Base-by-base conservation (phyloP, 2,329 filamentous ascomycete species). In the Phialemoniopsis sp. region DNA sequence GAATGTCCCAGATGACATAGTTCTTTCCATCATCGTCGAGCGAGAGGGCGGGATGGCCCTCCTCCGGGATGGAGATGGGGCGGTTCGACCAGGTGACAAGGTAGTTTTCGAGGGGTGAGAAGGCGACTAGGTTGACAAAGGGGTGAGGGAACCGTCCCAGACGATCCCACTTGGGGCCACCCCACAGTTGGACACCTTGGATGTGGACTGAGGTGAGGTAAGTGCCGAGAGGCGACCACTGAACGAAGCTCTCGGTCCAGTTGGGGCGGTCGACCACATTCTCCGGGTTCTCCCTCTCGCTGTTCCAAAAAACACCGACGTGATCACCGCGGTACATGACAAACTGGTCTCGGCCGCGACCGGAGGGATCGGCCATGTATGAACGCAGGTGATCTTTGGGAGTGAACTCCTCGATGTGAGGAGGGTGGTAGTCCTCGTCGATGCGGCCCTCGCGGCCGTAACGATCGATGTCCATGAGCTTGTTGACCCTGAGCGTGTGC, bases 21-120 rank as follows among this genome's bases (percentile, higher is more conserved):
- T 97, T 96, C 76, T 97, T 97, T 64, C 93, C 93, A 54, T 98
- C 91, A 57, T 98, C 93, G 56, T 97, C 93, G 44, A 89, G 73
- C 4, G 87, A 83, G 37, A 96, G 75, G n/a, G 85, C 72, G 3
- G 87, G 85, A 62, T 95, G 86, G 48, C 87, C 86, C 49, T 83
- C 82, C 53, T 97, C 93, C 43, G 93, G 87, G 41, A 98, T 89
- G 45, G 86, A 81, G 57, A 98, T 95, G 17, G 93, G 89, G 37
- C 89, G 80, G 66, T 91, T 89, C 37, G 93, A 97, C 93, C 93
- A 98, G 40, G 93, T 97, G 41, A 91, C 90, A 40, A 98, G 64
- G 67, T 95, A 98, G 58, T 85, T 89, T 68, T 98, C 93, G 59
- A 73, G 74, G 15, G 91, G 93, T 5, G 93, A 98, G 70, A 95